Evolutionary conservation across 2,329 filamentous ascomycete species (phyloP).

Genomic region (Neofusicoccum umdonicola): DNA sequence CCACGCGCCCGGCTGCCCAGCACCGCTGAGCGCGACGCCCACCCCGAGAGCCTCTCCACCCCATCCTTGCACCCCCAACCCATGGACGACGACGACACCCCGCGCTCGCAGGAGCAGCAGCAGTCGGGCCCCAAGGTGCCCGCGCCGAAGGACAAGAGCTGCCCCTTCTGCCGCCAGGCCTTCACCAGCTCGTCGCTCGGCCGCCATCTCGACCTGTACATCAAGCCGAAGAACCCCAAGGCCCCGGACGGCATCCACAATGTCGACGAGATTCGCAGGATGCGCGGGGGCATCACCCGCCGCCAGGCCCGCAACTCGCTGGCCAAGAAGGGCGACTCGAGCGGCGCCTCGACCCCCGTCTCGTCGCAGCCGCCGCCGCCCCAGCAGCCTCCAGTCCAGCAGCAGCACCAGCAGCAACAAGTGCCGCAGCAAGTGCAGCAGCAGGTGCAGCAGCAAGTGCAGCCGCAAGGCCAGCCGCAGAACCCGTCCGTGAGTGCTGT

Average conservation of each 20-base stretch:
- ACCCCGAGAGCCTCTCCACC: background rate
- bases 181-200: constrained; percentile 94
- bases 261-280: constrained; percentile 81
- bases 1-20: background rate
- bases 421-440: constrained; percentile 27
- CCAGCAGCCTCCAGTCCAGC: constrained; percentile 25
- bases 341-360: constrained; percentile 48
- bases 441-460: constrained; percentile 29
- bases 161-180: constrained; percentile 81
- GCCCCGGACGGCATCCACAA: constrained; percentile 82
- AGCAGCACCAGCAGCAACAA: constrained; percentile 19
- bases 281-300: constrained; percentile 82
- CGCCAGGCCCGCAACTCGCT: constrained; percentile 71
- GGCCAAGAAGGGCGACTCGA: constrained; percentile 61
- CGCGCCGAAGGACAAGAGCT: constrained; percentile 78
- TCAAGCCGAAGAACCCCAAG: constrained; percentile 90
- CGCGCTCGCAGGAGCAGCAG: constrained; percentile 39
- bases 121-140: constrained; percentile 37
- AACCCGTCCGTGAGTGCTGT: constrained; percentile 22
- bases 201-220: constrained; percentile 89
- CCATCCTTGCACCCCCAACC: constrained; percentile 1
- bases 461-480: constrained; percentile 22
- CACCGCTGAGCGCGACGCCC: constrained; percentile 4
- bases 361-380: constrained; percentile 25
- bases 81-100: constrained; percentile 38